A percentile compares a stretch with the other conserved stretches of the same genome.
Evolutionary conservation across 2,329 filamentous ascomycete genomes (phyloP).

Genomic region (Penicillium hordei): DNA sequence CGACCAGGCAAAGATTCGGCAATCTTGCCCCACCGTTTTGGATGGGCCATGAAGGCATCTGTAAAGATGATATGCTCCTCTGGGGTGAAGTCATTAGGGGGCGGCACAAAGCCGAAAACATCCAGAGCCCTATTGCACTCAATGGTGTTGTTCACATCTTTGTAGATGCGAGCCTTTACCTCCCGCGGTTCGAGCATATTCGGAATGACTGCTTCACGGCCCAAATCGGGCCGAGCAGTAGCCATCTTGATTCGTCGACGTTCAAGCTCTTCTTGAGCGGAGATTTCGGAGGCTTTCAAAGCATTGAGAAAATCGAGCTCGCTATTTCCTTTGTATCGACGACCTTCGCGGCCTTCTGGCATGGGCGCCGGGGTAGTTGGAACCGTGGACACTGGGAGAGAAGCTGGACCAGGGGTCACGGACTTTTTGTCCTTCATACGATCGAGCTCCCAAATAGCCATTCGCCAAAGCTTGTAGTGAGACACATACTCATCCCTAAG

Average conservation of each 20-base stretch:
- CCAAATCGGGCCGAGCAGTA: slow-evolving; percentile 46
- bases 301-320: slow-evolving; percentile 52
- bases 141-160: slow-evolving; percentile 49
- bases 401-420: slow-evolving; percentile 38
- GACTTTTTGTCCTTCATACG: slow-evolving; percentile 41
- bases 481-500: slow-evolving; percentile 43
- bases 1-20: slow-evolving; percentile 48
- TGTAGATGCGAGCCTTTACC: slow-evolving; percentile 41
- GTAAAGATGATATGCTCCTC: slow-evolving; percentile 50
- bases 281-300: slow-evolving; percentile 49
- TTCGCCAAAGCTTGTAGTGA: slow-evolving; percentile 48
- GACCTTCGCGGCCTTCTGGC: slow-evolving; percentile 38
- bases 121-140: slow-evolving; percentile 41
- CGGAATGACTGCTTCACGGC: slow-evolving; percentile 49
- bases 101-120: slow-evolving; percentile 48
- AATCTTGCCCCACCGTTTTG: slow-evolving; percentile 55
- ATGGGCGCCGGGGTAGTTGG: slow-evolving; percentile 34
- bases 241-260: slow-evolving; percentile 45
- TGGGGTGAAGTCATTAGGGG: slow-evolving; percentile 48
- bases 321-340: slow-evolving; percentile 50
- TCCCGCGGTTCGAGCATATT: slow-evolving; percentile 48
- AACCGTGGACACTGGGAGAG: slow-evolving; percentile 36
- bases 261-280: slow-evolving; percentile 49
- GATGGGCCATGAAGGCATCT: slow-evolving; percentile 49
- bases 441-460: slow-evolving; percentile 45